These are phyloP conservation scores for Cercospora nicotianae DNA, from an alignment of 2,329 filamentous ascomycete genomes.

Conservation along the genomic window DNA sequence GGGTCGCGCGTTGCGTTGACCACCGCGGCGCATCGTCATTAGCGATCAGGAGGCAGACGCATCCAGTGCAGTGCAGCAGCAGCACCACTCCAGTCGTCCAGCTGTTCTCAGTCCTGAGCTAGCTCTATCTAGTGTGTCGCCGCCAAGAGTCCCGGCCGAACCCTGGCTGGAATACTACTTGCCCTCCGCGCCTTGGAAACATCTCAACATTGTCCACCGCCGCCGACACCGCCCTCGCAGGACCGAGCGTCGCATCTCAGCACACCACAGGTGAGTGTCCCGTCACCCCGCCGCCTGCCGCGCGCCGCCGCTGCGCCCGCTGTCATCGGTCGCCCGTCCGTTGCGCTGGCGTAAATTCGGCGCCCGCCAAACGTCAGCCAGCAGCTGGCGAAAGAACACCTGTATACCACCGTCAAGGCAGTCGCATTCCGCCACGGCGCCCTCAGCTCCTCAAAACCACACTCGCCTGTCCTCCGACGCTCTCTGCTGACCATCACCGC, in stretches of 20 bases:
- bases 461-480: background rate
- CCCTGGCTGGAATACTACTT: background rate
- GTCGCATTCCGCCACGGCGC: slow-evolving; percentile 18
- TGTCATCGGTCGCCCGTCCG: slow-evolving; percentile 1
- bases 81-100: background rate
- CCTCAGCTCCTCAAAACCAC: background rate
- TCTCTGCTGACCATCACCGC: background rate
- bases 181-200: background rate
- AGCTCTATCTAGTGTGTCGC: background rate
- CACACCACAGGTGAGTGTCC: slow-evolving; percentile 16
- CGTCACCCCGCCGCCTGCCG: background rate
- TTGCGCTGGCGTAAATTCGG: slow-evolving; percentile 16
- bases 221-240: slow-evolving; percentile 6
- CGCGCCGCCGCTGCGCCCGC: slow-evolving; percentile 12
- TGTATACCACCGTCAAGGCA: slow-evolving; percentile 25
- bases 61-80: background rate
- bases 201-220: slow-evolving; percentile 4
- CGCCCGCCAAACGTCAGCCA: slow-evolving; percentile 3
- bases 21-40: background rate
- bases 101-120: background rate
- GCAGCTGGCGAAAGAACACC: slow-evolving; percentile 21
- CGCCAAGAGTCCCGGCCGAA: background rate
- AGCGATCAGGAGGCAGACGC: background rate
- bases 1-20: background rate
- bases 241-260: slow-evolving; percentile 2